A percentile compares a stretch with the other conserved stretches of the same genome.
Evolutionary conservation across 345 rosid species (phyloP).

Genomic region (Erysimum cheiranthoides): DNA sequence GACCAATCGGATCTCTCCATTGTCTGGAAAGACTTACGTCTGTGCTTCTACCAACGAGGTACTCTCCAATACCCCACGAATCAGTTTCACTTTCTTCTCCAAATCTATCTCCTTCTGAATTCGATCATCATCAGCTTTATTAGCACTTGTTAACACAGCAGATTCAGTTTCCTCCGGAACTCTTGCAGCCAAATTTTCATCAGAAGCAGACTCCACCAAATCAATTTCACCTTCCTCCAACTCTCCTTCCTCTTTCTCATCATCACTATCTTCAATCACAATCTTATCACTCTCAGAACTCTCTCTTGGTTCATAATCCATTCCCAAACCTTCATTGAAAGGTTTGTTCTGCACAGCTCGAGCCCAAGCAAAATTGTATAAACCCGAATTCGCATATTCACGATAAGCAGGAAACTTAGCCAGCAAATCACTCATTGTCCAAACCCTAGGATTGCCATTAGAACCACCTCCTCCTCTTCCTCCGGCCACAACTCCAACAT

Average conservation of each 20-base stretch:
- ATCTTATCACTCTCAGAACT: constrained; percentile 53
- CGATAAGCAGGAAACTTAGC: constrained; percentile 58
- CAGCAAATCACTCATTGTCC: constrained; percentile 82
- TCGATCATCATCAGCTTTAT: constrained; percentile 27
- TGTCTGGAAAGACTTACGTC: constrained; percentile 63
- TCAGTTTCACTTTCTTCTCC: constrained; percentile 49
- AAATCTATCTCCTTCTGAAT: constrained; percentile 50
- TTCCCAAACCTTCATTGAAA: constrained; percentile 58
- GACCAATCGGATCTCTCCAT: constrained; percentile 12
- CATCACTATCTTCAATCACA: constrained; percentile 67
- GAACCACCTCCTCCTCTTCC: constrained; percentile 37
- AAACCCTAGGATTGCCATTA: constrained; percentile 61
- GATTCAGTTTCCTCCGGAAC: constrained; percentile 21
- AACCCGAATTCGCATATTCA: constrained; percentile 61
- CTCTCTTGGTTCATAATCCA: constrained; percentile 56
- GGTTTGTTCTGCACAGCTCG: constrained; percentile 95
- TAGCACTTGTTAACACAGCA: constrained; percentile 19
- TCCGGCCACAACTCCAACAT: constrained; percentile 26
- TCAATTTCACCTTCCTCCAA: constrained; percentile 99
- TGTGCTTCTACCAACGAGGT: constrained; percentile 58
- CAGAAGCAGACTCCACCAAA: constrained; percentile 64
- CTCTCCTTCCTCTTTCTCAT: constrained; percentile 94
- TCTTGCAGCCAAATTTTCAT: constrained; percentile 27
- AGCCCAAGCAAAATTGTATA: constrained; percentile 93
- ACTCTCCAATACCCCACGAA: constrained; percentile 66